A percentile compares a stretch with the other conserved stretches of the same genome.
Evolutionary conservation across 1,139 yeast species (phyloP).

Genomic region (Casaregolazyma lundiana): DNA sequence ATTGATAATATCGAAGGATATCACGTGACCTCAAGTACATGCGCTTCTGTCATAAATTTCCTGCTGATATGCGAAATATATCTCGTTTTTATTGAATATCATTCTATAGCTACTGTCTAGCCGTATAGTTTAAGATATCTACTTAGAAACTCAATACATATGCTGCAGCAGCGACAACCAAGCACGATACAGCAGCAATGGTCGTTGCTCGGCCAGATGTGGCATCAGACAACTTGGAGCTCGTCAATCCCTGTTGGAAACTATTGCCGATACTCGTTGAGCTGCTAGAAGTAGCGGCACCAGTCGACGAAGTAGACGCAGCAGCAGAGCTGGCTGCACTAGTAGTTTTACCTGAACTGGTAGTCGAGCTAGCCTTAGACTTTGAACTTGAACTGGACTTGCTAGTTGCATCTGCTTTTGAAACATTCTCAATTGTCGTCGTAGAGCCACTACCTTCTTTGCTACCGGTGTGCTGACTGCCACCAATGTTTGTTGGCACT

Average conservation of each 20-base stretch:
- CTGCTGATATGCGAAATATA: neutral
- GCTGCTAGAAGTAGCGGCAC: conserved; percentile 9
- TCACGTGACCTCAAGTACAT: no score
- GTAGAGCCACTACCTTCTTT: conserved; percentile 16
- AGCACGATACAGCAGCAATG: neutral
- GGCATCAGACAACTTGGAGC: neutral
- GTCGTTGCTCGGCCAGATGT: neutral
- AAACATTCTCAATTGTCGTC: conserved; percentile 6
- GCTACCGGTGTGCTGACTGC: conserved; percentile 15
- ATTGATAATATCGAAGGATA: no score
- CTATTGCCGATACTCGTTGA: neutral
- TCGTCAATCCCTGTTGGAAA: neutral
- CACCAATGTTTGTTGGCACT: conserved; percentile 18
- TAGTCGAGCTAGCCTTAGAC: conserved; percentile 11
- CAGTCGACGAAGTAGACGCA: conserved; percentile 8
- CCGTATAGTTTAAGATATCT: neutral
- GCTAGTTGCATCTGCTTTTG: conserved; percentile 5
- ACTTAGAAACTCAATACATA: neutral
- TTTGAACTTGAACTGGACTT: conserved; percentile 15
- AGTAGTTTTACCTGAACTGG: conserved; percentile 8
- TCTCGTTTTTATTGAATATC: neutral
- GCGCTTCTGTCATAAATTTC: no score
- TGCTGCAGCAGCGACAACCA: neutral
- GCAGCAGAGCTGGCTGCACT: conserved; percentile 11
- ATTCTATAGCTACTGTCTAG: no score